Evolutionary conservation across 306 rosid species (phyloP), one percentile per base, ranked within the genome.

Genomic region (Inga laurina): DNA sequence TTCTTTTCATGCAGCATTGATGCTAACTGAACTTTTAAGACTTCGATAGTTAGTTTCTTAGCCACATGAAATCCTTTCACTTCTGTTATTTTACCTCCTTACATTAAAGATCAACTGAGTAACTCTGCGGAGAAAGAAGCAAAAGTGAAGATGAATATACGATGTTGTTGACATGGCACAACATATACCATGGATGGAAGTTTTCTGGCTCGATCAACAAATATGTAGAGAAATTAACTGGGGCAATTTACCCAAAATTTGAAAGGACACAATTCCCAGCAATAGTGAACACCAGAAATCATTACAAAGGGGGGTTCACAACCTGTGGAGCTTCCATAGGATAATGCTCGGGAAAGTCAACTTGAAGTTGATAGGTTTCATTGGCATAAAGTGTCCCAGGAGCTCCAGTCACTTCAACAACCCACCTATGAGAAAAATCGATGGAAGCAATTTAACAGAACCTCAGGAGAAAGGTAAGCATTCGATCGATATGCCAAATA

Each of bases 251-350:
- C 64, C 64, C 64, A 11, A 57, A 56, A 57, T 57, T 57, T 21
- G 30, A 57, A 8, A 57, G 30, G 64, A 57, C 4, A 22, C 30
- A 57, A 57, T 57, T 57, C 64, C 64, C 32, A 72, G n/a, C 69
- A 85, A 35, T 59, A 59, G 66, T 22, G 14, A 59, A 59, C 15
- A 10, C 34, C 66, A 59, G 66, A 52, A 39, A 52, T 14, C 27
- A 45, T 41, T 22, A 30, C 39, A 4, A 8, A 77, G 80, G 3
- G 61, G 16, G 76, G 67, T 34, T 73, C 8, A 62, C 70, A 74
- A 97, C 99, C 99, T 97, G 99, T 0, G 99, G 99, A 49, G 99
- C 98, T 90, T 97, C 98, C 99, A 97, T 97, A 2, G 98, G 99
- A 82, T 97, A 97, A 91, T 97, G 93, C 92, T 97, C 98, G 10